Evolutionary conservation across 768 basidiomycete species (phyloP).

Genomic region (Russula sp.): DNA sequence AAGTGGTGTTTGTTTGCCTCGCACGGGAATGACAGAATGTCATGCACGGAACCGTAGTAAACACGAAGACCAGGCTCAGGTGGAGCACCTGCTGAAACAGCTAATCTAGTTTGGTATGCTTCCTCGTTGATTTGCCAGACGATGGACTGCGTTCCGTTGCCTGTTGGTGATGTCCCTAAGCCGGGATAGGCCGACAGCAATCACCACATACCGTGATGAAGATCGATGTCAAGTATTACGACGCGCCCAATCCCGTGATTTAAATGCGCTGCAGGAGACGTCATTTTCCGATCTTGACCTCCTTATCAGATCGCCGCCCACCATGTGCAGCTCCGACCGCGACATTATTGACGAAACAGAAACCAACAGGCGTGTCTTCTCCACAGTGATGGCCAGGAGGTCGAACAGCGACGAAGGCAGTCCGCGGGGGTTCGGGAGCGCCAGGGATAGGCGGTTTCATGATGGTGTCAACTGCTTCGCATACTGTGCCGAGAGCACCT

Average conservation of each 20-base stretch:
- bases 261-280: slow-evolving; percentile 64
- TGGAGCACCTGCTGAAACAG: slow-evolving; percentile 44
- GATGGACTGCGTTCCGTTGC: slow-evolving; percentile 93
- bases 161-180: slow-evolving; percentile 39
- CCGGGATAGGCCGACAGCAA: neutral
- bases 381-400: slow-evolving; percentile 96
- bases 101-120: slow-evolving; percentile 65
- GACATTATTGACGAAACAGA: slow-evolving; percentile 96
- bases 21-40: slow-evolving; percentile 88
- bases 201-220: slow-evolving; percentile 68
- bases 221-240: slow-evolving; percentile 88
- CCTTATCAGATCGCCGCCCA: slow-evolving; percentile 37
- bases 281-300: neutral
- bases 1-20: slow-evolving; percentile 50
- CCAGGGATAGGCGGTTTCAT: slow-evolving; percentile 31
- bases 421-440: slow-evolving; percentile 13
- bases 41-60: slow-evolving; percentile 93
- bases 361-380: slow-evolving; percentile 85
- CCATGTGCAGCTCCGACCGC: slow-evolving; percentile 89
- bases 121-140: slow-evolving; percentile 91
- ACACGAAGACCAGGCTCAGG: slow-evolving; percentile 52
- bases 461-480: slow-evolving; percentile 81
- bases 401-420: slow-evolving; percentile 79
- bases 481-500: slow-evolving; percentile 78
- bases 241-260: slow-evolving; percentile 72